phyloP scores from a whole-genome alignment of 2,329 filamentous ascomycete species.

The Zalaria obscura region DNA sequence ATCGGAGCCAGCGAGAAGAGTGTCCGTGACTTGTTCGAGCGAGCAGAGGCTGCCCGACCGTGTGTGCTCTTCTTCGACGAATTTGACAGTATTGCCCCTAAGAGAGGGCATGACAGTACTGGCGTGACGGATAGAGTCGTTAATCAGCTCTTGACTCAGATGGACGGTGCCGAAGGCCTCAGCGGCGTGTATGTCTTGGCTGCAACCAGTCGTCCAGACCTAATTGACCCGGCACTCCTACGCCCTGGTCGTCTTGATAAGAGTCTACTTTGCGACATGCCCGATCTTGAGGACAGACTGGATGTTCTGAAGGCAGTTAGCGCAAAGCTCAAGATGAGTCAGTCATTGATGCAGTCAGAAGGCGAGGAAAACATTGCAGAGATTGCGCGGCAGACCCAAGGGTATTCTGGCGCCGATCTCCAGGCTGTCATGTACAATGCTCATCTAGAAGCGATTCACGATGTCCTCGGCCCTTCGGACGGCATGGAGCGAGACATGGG shows the following conservation, averaged over 20 bases:
- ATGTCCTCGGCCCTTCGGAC: conserved; percentile 49
- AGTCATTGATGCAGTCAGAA: conserved; percentile 42
- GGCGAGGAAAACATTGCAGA: conserved; percentile 39
- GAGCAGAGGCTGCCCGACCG: conserved; percentile 77
- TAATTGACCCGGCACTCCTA: conserved; percentile 88
- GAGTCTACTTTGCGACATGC: conserved; percentile 81
- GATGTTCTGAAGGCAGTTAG: conserved; percentile 83
- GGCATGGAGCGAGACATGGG: conserved; percentile 17
- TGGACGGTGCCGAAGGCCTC: conserved; percentile 94
- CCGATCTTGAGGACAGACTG: conserved; percentile 60
- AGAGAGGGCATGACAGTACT: conserved; percentile 90
- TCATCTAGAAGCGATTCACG: conserved; percentile 92
- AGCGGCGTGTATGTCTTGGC: conserved; percentile 93
- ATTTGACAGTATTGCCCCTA: conserved; percentile 95
- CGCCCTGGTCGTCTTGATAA: conserved; percentile 90
- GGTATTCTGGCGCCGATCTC: conserved; percentile 86
- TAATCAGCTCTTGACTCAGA: conserved; percentile 94
- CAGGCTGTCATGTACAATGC: conserved; percentile 94
- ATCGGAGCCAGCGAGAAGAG: conserved; percentile 96
- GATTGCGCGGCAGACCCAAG: conserved; percentile 66
- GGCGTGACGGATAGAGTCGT: conserved; percentile 98
- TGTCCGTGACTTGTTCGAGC: conserved; percentile 86
- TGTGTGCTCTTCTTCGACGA: conserved; percentile 98
- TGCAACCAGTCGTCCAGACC: conserved; percentile 80
- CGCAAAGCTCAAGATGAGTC: conserved; percentile 60